These are phyloP conservation scores for Pogostemon cablin DNA, from an alignment of 257 asterid species.

Conservation along the genomic window DNA sequence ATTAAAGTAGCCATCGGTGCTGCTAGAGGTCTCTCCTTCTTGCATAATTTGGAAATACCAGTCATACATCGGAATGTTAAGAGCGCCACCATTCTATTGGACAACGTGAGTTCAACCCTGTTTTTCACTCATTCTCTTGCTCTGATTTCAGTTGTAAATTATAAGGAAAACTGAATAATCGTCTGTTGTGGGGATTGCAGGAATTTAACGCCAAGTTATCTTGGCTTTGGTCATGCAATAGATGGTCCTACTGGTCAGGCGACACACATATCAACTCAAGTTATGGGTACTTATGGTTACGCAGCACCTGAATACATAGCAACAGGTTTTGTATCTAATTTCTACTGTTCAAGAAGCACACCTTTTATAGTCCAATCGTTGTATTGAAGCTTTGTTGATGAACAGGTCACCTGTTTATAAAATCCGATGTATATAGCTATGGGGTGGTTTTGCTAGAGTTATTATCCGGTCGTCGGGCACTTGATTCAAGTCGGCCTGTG, in stretches of 20 bases:
- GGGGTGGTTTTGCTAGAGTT: constrained; percentile 35
- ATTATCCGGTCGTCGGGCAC: constrained; percentile 17
- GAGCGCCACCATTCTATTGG: constrained; percentile 50
- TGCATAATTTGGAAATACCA: constrained; percentile 49
- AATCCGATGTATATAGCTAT: constrained; percentile 32
- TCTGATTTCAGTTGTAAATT: neutral
- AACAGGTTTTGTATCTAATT: constrained; percentile 10
- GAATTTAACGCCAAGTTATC: constrained; percentile 61
- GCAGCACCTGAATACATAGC: constrained; percentile 11
- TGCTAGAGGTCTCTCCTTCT: constrained; percentile 61
- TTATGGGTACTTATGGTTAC: constrained; percentile 50
- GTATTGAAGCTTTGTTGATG: constrained; percentile 1
- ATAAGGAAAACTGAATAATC: neutral
- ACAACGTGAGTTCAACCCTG: constrained; percentile 35
- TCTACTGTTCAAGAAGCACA: neutral
- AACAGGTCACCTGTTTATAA: constrained; percentile 21
- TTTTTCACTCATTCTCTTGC: neutral
- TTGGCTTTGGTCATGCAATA: constrained; percentile 47
- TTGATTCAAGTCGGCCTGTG: neutral
- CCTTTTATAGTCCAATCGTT: neutral
- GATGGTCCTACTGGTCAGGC: constrained; percentile 54
- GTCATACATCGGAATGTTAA: constrained; percentile 53
- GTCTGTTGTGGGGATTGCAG: constrained; percentile 32
- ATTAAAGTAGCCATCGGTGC: constrained; percentile 60
- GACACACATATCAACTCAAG: constrained; percentile 54